A percentile compares a stretch with the other conserved stretches of the same genome.
These are phyloP conservation scores for Aspergillus tanneri DNA, from an alignment of 2,329 filamentous ascomycete genomes.

Conservation along the genomic window DNA sequence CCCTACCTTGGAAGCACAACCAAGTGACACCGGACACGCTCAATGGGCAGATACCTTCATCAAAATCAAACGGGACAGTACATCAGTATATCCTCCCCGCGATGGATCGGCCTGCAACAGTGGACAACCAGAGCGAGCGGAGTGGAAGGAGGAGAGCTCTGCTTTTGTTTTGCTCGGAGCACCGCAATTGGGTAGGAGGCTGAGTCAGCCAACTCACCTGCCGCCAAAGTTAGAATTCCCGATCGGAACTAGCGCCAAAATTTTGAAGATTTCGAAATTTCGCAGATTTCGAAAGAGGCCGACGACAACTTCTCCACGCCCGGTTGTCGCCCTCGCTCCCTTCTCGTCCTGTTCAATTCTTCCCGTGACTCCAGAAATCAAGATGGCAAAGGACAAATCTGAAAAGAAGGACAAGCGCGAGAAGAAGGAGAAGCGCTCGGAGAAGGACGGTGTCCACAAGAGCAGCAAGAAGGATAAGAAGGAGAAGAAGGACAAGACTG, in stretches of 20 bases:
- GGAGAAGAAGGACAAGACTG: constrained; percentile 44
- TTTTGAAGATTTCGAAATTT: constrained; percentile 38
- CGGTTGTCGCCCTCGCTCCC: constrained; percentile 15
- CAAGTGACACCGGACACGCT: neutral
- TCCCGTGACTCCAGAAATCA: constrained; percentile 23
- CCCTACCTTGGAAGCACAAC: too few species aligned
- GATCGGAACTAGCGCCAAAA: constrained; percentile 35
- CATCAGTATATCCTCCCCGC: neutral
- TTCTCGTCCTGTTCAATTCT: constrained; percentile 5
- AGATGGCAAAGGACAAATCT: constrained; percentile 48
- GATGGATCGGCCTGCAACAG: neutral
- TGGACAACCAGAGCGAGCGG: neutral
- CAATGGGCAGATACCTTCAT: neutral
- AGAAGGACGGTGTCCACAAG: constrained; percentile 48
- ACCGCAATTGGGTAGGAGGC: constrained; percentile 17
- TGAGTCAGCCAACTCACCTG: constrained; percentile 27
- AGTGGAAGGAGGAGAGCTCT: neutral
- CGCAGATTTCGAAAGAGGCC: constrained; percentile 17
- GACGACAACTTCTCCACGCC: constrained; percentile 23
- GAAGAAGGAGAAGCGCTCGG: constrained; percentile 46
- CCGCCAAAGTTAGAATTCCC: constrained; percentile 20
- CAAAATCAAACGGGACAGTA: neutral
- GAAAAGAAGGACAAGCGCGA: constrained; percentile 50
- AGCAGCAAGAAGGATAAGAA: constrained; percentile 49
- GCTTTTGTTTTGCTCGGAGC: constrained; percentile 17